These are phyloP conservation scores for Schwanniomyces pseudopolymorphus DNA, from an alignment of 805 yeast genomes.

Conservation along the genomic window DNA sequence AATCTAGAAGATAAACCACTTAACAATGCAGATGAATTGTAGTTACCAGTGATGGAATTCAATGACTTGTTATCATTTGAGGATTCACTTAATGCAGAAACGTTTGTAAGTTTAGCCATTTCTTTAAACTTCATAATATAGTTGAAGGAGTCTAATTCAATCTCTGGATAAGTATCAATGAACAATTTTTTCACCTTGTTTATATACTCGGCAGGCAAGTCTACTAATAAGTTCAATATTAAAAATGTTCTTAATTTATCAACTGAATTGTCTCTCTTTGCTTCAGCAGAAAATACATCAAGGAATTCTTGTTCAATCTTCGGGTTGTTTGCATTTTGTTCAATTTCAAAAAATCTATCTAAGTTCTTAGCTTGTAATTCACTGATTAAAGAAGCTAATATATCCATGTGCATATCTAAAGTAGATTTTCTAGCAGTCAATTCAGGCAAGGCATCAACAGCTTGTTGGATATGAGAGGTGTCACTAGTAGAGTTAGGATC, in stretches of 20 bases:
- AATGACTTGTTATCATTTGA: background rate
- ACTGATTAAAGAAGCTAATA: constrained; percentile 77
- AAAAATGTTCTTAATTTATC: constrained; percentile 90
- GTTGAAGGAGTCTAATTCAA: constrained; percentile 62
- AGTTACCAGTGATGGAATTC: constrained; percentile 7
- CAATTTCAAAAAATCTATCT: constrained; percentile 92
- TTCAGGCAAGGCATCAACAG: constrained; percentile 90
- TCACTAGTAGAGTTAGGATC: constrained; percentile 55
- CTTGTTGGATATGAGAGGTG: constrained; percentile 73
- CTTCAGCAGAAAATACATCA: constrained; percentile 51
- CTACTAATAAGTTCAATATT: constrained; percentile 62
- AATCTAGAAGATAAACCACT: constrained; percentile 73
- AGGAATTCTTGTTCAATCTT: constrained; percentile 58
- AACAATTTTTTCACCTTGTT: constrained; percentile 66
- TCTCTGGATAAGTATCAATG: constrained; percentile 43
- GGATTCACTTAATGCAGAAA: constrained; percentile 14
- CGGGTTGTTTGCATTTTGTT: constrained; percentile 72
- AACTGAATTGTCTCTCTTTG: constrained; percentile 58
- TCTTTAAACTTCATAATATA: constrained; percentile 85
- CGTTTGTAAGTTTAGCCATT: constrained; percentile 21
- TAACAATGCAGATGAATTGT: constrained; percentile 56
- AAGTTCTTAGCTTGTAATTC: constrained; percentile 83
- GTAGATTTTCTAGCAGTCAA: constrained; percentile 82
- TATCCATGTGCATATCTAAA: constrained; percentile 96
- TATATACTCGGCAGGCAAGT: constrained; percentile 31